Evolutionary conservation across 1,139 yeast species (phyloP).

Genomic region (Diutina pseudorugosa): DNA sequence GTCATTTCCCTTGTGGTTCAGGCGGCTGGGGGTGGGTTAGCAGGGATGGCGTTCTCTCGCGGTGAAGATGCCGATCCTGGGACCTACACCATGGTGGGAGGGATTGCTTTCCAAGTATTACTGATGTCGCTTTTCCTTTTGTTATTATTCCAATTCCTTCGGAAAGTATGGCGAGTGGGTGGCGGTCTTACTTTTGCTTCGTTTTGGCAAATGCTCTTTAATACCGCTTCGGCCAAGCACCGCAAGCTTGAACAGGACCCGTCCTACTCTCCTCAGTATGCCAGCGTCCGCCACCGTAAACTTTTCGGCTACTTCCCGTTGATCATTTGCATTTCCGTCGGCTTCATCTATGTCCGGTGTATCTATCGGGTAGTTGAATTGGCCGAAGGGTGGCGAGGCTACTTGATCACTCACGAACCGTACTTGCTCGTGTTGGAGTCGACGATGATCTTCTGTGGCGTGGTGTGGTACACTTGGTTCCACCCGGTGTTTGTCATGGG

Average conservation of each 20-base stretch:
- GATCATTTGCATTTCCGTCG: conserved; percentile 12
- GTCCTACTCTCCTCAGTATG: conserved; percentile 11
- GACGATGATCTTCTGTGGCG: conserved; percentile 12
- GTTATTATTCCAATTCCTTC: conserved; percentile 10
- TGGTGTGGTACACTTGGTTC: conserved; percentile 12
- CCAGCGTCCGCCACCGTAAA: conserved; percentile 9
- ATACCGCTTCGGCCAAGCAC: conserved; percentile 12
- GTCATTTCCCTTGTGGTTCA: conserved; percentile 20
- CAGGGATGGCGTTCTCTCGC: conserved; percentile 15
- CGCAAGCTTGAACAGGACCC: conserved; percentile 6
- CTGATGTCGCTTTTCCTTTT: background rate
- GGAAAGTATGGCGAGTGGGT: conserved; percentile 9
- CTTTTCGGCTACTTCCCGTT: conserved; percentile 16
- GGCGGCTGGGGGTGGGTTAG: conserved; percentile 26
- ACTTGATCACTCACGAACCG: conserved; percentile 20
- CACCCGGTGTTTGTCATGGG: conserved; percentile 20
- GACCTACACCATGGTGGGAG: background rate
- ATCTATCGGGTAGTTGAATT: conserved; percentile 22
- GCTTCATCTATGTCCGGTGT: conserved; percentile 19
- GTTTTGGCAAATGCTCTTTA: conserved; percentile 12
- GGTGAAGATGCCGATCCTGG: conserved; percentile 5
- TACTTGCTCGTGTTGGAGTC: conserved; percentile 19
- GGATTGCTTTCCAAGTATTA: background rate
- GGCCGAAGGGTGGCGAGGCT: conserved; percentile 23
- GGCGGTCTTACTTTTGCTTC: conserved; percentile 7